Evolutionary conservation across 1,284 basidiomycete species (phyloP), one percentile per base, ranked within the genome.

Genomic region (Psilocybe mexicana): DNA sequence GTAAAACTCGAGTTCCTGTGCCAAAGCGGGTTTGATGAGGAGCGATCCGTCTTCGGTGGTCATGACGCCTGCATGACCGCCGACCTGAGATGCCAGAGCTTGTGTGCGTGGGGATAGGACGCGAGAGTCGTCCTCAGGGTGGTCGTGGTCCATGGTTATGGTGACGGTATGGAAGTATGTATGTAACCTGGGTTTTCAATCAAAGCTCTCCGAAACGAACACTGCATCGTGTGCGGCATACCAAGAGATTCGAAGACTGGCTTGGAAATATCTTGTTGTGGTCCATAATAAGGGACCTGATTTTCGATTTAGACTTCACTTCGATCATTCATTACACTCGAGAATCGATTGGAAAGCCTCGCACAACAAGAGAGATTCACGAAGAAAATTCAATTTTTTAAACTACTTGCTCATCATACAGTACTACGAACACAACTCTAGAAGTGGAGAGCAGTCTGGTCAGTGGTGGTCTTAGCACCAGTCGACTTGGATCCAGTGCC

Each of bases 1-100:
- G 75, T 98, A 98, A 74, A 98, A 97, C 23, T 80, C 79, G 48
- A 90, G 80, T 69, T 98, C 96, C 46, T 79, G 74, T 0, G 83
- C 80, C 3, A 90, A 74, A 6, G 89, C 86, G 6, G 89, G 86
- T 76, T 98, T 98, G 78, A 97, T 90, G 52, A 98, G 79, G 25
- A 95, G 80, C 2, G 84, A 85, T 7, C 88, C 90, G 64, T 91
- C 91, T 59, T 87, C 87, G 28, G 87, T 86, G 7, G 85, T 80
- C 60, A 87, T 79, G 28, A 98, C 86, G 40, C 88, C 89, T 10
- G 84, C 76, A 69, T 98, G 96, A 0, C 96, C 96, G 23, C 92
- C 96, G 38, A 98, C 94, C 75, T 97, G 94, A 7, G 79, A 73
- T 25, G 61, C 56, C 5, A 79, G 67, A 6, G 66, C 56, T 0